phyloP scores from a whole-genome alignment of 2,329 filamentous ascomycete genomes.

The Penicillium nordicum region DNA sequence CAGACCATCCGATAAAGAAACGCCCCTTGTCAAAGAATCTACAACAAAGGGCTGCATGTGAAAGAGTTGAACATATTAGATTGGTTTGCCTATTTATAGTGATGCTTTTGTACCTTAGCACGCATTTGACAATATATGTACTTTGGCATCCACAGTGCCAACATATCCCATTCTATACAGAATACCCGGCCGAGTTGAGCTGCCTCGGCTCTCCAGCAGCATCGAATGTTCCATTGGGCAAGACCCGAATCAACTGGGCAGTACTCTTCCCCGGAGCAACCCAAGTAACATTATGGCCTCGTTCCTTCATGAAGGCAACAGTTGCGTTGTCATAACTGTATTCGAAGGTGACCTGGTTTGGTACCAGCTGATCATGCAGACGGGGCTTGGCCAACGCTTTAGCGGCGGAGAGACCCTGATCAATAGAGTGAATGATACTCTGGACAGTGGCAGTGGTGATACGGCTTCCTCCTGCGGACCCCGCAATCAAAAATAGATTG shows the following conservation, averaged over 20 bases:
- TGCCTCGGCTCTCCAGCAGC: slow-evolving; percentile 75
- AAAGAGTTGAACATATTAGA: not conserved
- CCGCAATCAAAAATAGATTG: slow-evolving; percentile 64
- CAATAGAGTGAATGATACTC: slow-evolving; percentile 68
- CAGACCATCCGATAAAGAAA: slow-evolving; percentile 2
- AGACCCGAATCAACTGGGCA: slow-evolving; percentile 65
- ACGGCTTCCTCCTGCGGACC: slow-evolving; percentile 74
- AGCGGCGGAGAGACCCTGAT: slow-evolving; percentile 58
- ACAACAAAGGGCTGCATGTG: not conserved
- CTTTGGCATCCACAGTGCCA: not conserved
- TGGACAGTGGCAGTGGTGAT: slow-evolving; percentile 80
- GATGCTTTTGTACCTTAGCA: not conserved
- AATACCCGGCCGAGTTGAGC: slow-evolving; percentile 64
- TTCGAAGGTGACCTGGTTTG: slow-evolving; percentile 67
- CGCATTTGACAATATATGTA: not conserved
- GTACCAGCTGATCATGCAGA: slow-evolving; percentile 78
- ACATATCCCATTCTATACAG: slow-evolving; percentile 36
- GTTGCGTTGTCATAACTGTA: slow-evolving; percentile 63
- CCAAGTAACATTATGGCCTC: slow-evolving; percentile 71
- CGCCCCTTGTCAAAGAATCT: not conserved
- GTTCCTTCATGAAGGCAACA: slow-evolving; percentile 58
- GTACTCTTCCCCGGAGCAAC: slow-evolving; percentile 61
- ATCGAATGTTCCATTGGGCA: slow-evolving; percentile 68
- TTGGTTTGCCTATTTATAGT: not conserved
- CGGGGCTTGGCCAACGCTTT: slow-evolving; percentile 65